Evolutionary conservation across 1,284 basidiomycete species (phyloP).

Genomic region (Rhizoctonia solani): DNA sequence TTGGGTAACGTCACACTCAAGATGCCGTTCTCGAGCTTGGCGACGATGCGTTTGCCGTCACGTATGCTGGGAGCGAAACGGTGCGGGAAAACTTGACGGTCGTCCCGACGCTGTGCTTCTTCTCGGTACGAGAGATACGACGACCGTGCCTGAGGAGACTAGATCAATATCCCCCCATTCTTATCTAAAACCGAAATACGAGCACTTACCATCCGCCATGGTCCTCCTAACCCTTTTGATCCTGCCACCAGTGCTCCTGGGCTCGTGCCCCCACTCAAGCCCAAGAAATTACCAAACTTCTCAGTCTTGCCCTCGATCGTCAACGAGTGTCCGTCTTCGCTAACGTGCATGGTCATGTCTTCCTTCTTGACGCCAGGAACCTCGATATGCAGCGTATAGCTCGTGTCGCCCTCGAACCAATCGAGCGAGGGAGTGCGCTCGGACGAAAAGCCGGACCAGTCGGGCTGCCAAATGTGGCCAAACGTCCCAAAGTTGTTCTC

Average conservation of each 20-base stretch:
- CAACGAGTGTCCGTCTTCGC: conserved; percentile 67
- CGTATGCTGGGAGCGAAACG: conserved; percentile 30
- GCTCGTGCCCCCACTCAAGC: not conserved
- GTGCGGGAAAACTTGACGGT: conserved; percentile 33
- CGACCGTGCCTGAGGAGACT: not conserved
- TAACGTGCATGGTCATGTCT: conserved; percentile 68
- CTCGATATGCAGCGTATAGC: conserved; percentile 73
- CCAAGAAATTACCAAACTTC: conserved; percentile 1
- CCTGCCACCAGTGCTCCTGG: not conserved
- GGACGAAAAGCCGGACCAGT: conserved; percentile 34
- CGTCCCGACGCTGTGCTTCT: conserved; percentile 14
- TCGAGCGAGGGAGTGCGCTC: conserved; percentile 58
- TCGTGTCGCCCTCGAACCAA: conserved; percentile 64
- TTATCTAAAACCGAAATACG: not conserved
- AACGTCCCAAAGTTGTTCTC: conserved; percentile 10
- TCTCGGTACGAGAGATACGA: conserved; percentile 21
- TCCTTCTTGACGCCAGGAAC: conserved; percentile 78
- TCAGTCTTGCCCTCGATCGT: conserved; percentile 68
- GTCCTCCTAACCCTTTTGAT: conserved; percentile 14
- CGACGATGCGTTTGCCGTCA: conserved; percentile 26
- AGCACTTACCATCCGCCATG: conserved; percentile 16
- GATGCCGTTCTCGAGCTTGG: conserved; percentile 36
- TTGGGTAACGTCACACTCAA: conserved; percentile 35
- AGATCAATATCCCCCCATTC: not conserved
- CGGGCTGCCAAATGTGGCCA: conserved; percentile 18